Percentiles rank a stretch among this genome's conserved stretches.
These are phyloP conservation scores for Suhomyces atakaporum DNA, from an alignment of 1,139 yeast species.

Conservation along the genomic window DNA sequence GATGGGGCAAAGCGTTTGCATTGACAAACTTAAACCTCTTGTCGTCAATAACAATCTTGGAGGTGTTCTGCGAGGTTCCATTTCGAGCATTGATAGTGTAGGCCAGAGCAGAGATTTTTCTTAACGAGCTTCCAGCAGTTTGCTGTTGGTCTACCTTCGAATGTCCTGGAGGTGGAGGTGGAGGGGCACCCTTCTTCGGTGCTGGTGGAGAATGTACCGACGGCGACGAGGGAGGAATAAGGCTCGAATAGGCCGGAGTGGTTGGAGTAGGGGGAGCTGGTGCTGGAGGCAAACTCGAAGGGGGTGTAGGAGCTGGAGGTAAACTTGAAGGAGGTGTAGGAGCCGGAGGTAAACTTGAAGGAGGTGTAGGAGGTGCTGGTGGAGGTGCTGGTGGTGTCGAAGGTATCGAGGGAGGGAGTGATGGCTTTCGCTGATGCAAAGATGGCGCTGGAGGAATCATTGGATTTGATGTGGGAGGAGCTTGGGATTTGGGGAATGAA, in stretches of 20 bases:
- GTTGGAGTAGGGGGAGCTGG: slow-evolving; percentile 7
- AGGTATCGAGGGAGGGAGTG: too few species aligned
- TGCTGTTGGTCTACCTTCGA: slow-evolving; percentile 45
- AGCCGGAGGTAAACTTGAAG: slow-evolving; percentile 21
- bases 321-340: slow-evolving; percentile 22
- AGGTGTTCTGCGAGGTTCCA: slow-evolving; percentile 14
- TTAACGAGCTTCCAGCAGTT: slow-evolving; percentile 49
- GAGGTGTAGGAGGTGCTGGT: slow-evolving; percentile 13
- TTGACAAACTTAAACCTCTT: slow-evolving; percentile 72
- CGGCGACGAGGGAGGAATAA: slow-evolving; percentile 4
- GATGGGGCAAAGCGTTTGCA: slow-evolving; percentile 74
- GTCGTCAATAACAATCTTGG: slow-evolving; percentile 63
- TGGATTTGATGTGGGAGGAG: slow-evolving; percentile 8
- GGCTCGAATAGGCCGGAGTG: too few species aligned
- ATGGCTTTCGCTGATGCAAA: too few species aligned
- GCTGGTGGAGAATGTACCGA: slow-evolving; percentile 10
- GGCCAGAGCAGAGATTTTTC: slow-evolving; percentile 59
- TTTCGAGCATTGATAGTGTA: slow-evolving; percentile 48
- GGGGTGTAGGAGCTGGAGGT: slow-evolving; percentile 17
- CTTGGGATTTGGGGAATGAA: slow-evolving; percentile 3
- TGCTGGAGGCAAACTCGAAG: slow-evolving; percentile 12
- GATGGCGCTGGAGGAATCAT: slow-evolving; percentile 10
- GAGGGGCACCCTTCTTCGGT: slow-evolving; percentile 12
- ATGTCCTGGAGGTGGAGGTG: slow-evolving; percentile 30
- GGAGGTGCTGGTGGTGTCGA: slow-evolving; percentile 15